phyloP scores from a whole-genome alignment of 441 rosid species.

The Codiaeum variegatum region DNA sequence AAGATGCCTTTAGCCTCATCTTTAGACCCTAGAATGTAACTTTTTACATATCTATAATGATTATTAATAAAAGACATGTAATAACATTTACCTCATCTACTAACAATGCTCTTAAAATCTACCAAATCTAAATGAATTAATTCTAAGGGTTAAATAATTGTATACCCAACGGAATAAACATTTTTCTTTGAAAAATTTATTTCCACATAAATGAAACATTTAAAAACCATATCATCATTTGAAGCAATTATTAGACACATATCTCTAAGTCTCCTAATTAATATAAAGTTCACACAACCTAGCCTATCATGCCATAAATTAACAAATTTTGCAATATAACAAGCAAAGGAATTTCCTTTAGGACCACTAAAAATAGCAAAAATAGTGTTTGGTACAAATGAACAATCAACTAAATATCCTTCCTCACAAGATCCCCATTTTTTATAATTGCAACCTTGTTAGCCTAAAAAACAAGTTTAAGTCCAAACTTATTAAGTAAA shows the following conservation, averaged over 20 bases:
- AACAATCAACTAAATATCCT: not conserved
- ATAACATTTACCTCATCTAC: not conserved
- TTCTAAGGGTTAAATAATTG: not conserved
- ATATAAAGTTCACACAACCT: not conserved
- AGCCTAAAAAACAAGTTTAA: not conserved
- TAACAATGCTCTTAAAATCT: not conserved
- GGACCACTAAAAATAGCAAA: too few relatives aligned
- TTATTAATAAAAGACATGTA: slow-evolving; percentile 8
- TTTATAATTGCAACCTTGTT: not conserved
- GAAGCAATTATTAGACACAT: not conserved
- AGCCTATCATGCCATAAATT: not conserved
- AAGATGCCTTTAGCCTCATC: not conserved
- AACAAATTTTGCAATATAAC: not conserved
- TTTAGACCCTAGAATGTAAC: not conserved
- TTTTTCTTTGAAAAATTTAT: too few relatives aligned
- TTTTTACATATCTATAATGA: not conserved
- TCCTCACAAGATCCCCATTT: not conserved
- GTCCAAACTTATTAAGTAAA: not conserved
- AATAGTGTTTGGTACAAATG: not conserved
- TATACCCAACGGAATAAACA: too few relatives aligned
- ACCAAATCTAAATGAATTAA: not conserved
- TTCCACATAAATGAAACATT: not conserved
- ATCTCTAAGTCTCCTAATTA: not conserved
- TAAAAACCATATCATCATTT: too few relatives aligned
- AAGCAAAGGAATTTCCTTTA: not conserved